phyloP scores from a whole-genome alignment of 768 basidiomycete genomes.

The Boletus vinaceobasis region DNA sequence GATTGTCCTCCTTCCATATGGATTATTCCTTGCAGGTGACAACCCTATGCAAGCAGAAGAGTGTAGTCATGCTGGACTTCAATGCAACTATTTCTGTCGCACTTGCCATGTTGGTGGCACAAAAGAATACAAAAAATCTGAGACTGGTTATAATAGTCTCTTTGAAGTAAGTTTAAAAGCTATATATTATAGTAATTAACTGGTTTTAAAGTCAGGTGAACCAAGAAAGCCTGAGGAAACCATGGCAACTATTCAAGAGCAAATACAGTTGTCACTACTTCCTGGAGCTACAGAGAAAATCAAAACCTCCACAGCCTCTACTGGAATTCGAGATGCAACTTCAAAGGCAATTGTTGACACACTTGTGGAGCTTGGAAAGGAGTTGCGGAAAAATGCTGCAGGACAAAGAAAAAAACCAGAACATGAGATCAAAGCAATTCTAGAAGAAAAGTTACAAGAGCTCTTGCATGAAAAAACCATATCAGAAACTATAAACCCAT shows the following conservation, averaged over 20 bases:
- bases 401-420: background rate
- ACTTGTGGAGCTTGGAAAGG: conserved; percentile 4
- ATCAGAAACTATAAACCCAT: background rate
- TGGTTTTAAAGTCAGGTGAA: too few relatives aligned
- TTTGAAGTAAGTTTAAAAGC: too few relatives aligned
- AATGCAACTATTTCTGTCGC: conserved; percentile 40
- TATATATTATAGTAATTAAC: too few relatives aligned
- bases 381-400: background rate
- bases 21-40: conserved; percentile 33
- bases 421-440: background rate
- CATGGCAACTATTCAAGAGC: background rate
- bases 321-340: background rate
- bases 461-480: background rate
- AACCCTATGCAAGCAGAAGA: conserved; percentile 24
- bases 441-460: background rate
- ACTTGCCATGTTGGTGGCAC: conserved; percentile 39
- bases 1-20: conserved; percentile 13
- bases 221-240: too few relatives aligned
- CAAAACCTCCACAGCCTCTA: too few relatives aligned
- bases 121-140: conserved; percentile 24
- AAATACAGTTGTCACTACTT: background rate
- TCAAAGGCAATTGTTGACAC: background rate
- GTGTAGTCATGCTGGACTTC: conserved; percentile 37
- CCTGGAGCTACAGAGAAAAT: too few relatives aligned
- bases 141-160: conserved; percentile 30